Evolutionary conservation across 345 rosid genomes (phyloP).

Genomic region (Citrus cavaleriei): DNA sequence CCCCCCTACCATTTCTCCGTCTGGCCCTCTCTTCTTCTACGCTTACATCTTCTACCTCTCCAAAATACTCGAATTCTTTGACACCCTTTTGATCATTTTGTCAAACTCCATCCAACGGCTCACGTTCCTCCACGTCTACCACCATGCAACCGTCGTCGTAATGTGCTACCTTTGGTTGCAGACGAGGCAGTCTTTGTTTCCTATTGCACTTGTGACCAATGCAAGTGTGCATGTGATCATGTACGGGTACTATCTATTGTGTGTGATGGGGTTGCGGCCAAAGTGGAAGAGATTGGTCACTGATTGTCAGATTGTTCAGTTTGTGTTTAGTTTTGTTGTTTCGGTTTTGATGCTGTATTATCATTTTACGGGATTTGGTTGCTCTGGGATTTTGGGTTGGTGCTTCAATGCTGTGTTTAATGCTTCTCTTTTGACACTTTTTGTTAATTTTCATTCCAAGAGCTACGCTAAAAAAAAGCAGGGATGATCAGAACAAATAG

Average conservation of each 20-base stretch:
- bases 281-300: conserved; percentile 82
- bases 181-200: conserved; percentile 60
- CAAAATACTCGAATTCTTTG: too few species aligned
- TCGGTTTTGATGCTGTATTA: conserved; percentile 50
- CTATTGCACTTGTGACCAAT: conserved; percentile 50
- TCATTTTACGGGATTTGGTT: conserved; percentile 49
- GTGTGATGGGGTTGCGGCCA: conserved; percentile 56
- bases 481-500: neutral
- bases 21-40: too few species aligned
- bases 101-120: too few species aligned
- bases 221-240: conserved; percentile 63
- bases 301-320: conserved; percentile 70
- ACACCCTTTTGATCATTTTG: too few species aligned
- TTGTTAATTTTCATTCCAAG: conserved; percentile 51
- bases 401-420: conserved; percentile 60
- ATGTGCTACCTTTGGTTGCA: conserved; percentile 31
- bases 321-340: conserved; percentile 47
- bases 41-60: too few species aligned
- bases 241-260: conserved; percentile 61
- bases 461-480: conserved; percentile 27
- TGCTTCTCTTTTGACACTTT: conserved; percentile 62
- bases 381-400: conserved; percentile 68
- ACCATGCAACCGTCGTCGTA: too few species aligned
- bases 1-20: too few species aligned
- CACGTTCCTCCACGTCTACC: too few species aligned